These are phyloP conservation scores for Stachybotrys echinatus DNA, from an alignment of 2,329 filamentous ascomycete genomes.

Conservation along the genomic window DNA sequence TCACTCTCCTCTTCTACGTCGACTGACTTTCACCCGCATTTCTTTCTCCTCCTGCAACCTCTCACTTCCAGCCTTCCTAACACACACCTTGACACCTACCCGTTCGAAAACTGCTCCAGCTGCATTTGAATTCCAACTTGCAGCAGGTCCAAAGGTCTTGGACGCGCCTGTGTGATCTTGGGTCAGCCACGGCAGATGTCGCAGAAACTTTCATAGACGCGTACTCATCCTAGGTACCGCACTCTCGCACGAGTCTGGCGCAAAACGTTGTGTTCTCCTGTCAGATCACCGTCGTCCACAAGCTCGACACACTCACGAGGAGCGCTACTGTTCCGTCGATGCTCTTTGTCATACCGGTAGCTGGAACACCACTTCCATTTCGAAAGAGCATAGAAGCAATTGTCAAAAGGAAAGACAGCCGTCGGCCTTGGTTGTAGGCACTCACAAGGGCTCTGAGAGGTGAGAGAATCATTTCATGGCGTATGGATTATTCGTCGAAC, in stretches of 20 bases:
- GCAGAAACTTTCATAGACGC: constrained; percentile 31
- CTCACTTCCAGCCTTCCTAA: background rate
- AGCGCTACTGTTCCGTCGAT: constrained; percentile 10
- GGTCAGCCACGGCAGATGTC: constrained; percentile 18
- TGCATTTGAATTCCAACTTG: background rate
- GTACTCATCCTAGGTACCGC: constrained; percentile 25
- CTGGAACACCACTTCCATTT: constrained; percentile 6
- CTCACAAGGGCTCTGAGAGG: background rate
- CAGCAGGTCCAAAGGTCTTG: background rate
- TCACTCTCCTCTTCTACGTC: constrained; percentile 19
- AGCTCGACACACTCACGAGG: constrained; percentile 8
- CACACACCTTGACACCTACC: constrained; percentile 11
- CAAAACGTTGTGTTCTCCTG: constrained; percentile 18
- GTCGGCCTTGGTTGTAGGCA: background rate
- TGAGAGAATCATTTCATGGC: background rate
- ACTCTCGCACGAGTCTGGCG: constrained; percentile 13
- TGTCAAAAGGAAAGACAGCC: background rate
- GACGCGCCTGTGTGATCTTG: constrained; percentile 18
- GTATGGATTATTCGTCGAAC: too few relatives aligned
- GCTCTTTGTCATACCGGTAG: constrained; percentile 15
- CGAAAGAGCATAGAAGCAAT: background rate
- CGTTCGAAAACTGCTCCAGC: constrained; percentile 5
- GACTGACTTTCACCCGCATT: constrained; percentile 11
- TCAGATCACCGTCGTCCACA: constrained; percentile 13
- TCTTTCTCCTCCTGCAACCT: constrained; percentile 5